Evolutionary conservation across 768 basidiomycete genomes (phyloP), one percentile per base, ranked within the genome.

Genomic region (Tricholoma hemisulphureum): DNA sequence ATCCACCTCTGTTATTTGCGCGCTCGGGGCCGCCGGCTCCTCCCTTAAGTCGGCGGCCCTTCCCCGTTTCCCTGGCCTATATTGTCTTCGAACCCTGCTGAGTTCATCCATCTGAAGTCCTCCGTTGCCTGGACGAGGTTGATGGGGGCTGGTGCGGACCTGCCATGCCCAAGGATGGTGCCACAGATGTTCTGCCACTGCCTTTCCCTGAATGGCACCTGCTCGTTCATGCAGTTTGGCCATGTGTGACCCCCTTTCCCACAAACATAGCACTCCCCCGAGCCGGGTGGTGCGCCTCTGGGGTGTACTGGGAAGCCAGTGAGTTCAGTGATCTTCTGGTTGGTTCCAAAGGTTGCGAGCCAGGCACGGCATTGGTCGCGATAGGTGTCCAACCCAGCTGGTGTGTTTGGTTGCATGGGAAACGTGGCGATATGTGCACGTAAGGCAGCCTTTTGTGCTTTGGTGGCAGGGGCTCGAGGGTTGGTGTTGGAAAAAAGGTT

Each of bases 31-130:
- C 37, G n/a, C 35, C 35, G 26, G 49, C 14, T 57, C 37, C 6
- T 16, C 46, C 5, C 18, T 31, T 31, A 59, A n/a, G 23, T 28
- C 14, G 53, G 55, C 26, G 45, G 53, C 53, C 58, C 58, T 55
- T 55, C 46, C 39, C 35, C 53, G 14, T 59, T 59, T 59, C 58
- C 58, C 53, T 55, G 53, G 49, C 29, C 53, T 18, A 8, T 13
- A 26, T 49, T 24, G 23, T 24, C 46, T 49, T 49, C 18, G 7
- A 46, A 21, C 2, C 43, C 43, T 46, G 43, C 11, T 46, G 43
- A 46, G 7, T 26, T 21, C 46, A 46, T 18, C 41, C 55, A 56
- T 7, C n/a, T 24, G 10, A 56, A 31, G 13, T 49, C 55, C 46
- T 49, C 46, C 3, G 46, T 18, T 18, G n/a, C n/a, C 6, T 39